A percentile compares a stretch with the other conserved stretches of the same genome.
Evolutionary conservation across 495 filamentous ascomycete genomes (phyloP).

Genomic region (Chaetomium tenue): DNA sequence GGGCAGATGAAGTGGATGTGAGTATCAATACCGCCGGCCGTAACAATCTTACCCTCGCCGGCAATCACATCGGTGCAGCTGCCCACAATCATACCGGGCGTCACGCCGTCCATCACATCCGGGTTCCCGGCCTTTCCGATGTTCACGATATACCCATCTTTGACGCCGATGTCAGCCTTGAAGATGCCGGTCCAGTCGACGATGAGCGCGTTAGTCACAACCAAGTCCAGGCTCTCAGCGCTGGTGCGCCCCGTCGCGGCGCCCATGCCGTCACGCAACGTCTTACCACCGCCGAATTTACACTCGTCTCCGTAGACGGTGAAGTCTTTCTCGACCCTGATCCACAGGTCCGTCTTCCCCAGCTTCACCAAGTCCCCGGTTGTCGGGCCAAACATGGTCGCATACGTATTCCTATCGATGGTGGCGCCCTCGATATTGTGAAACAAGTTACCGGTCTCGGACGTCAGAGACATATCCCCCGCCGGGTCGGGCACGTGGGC

Average conservation of each 20-base stretch:
- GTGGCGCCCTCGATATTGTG: conserved; percentile 58
- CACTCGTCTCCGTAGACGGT: conserved; percentile 92
- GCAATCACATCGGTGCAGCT: conserved; percentile 95
- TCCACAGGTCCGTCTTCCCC: conserved; percentile 85
- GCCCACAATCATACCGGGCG: conserved; percentile 75
- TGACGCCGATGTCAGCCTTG: conserved; percentile 97
- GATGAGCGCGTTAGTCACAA: conserved; percentile 90
- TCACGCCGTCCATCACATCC: conserved; percentile 90
- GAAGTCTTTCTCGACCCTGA: conserved; percentile 85
- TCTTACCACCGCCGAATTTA: conserved; percentile 94
- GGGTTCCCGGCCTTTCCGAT: conserved; percentile 98
- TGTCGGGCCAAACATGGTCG: conserved; percentile 89
- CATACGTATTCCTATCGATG: conserved; percentile 77
- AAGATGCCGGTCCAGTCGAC: conserved; percentile 92
- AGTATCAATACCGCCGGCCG: conserved; percentile 86
- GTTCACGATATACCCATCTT: conserved; percentile 79
- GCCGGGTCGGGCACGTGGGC: conserved; percentile 67
- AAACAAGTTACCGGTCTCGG: conserved; percentile 53
- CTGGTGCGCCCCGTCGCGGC: conserved; percentile 77
- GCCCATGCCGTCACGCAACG: conserved; percentile 92
- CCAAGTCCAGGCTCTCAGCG: conserved; percentile 72
- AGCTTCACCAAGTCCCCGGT: conserved; percentile 79
- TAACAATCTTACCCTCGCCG: conserved; percentile 89
- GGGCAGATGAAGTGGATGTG: conserved; percentile 98
- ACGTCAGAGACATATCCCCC: conserved; percentile 48